These are phyloP conservation scores for Zea mays DNA, from an alignment of 176 grass and related monocot species.

Conservation along the genomic window DNA sequence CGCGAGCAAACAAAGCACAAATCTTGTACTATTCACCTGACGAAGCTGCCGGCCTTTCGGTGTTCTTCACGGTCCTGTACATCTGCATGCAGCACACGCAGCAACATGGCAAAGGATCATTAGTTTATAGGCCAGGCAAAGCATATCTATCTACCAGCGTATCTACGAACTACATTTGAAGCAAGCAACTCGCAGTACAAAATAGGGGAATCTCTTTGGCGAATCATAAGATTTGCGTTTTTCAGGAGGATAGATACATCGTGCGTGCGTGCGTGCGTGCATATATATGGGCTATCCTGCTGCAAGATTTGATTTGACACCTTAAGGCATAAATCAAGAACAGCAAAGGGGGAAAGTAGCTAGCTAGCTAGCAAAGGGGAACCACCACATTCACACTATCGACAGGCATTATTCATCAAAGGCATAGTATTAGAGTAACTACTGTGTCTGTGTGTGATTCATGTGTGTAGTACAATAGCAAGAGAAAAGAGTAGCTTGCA, in stretches of 20 bases:
- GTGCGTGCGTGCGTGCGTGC: neutral
- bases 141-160: constrained; percentile 4
- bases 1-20: constrained; percentile 23
- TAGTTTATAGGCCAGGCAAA: constrained; percentile 7
- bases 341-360: constrained; percentile 8
- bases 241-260: neutral
- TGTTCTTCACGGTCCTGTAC: constrained; percentile 83
- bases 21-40: constrained; percentile 57
- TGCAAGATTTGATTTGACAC: constrained; percentile 49
- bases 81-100: constrained; percentile 44
- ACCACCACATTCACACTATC: constrained; percentile 29
- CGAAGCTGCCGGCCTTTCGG: constrained; percentile 66
- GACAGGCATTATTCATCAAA: neutral
- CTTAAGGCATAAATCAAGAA: constrained; percentile 14
- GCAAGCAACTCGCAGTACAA: constrained; percentile 5
- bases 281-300: constrained; percentile 5
- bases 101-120: constrained; percentile 33
- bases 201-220: constrained; percentile 27
- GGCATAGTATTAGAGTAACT: neutral
- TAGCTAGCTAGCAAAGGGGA: neutral
- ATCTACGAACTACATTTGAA: neutral
- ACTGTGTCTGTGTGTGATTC: neutral
- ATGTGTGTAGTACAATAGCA: neutral
- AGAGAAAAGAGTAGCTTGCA: neutral
- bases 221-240: constrained; percentile 50